Evolutionary conservation across 805 yeast genomes (phyloP), one percentile per base, ranked within the genome.

Genomic region (Saccharomycopsis fibuligera): DNA sequence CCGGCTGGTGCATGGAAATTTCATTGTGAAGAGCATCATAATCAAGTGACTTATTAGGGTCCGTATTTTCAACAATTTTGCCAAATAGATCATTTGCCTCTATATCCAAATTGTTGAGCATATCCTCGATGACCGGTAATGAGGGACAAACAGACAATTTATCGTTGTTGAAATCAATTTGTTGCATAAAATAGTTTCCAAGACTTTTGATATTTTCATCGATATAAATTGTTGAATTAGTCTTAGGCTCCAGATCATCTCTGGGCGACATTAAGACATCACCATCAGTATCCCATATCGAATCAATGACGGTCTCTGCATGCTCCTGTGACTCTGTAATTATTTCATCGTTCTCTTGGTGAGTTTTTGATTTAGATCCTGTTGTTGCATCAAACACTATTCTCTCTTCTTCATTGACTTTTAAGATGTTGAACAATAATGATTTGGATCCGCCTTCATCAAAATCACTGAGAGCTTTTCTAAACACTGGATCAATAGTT

Each of bases 371-470:
- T 27, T 27, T 12, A 12, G 10, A 8, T 27, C 12, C 31, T 27
- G 31, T 27, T 27, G 37, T 10, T 9, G 87, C 86, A 58, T 81
- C 91, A 58, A 84, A 83, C 2, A 82, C 76, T 2, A 84, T 35
- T 27, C 55, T 35, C 3, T 40, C 17, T 4, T 49, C 49, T 24
- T 22, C 38, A 24, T 47, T 47, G 30, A 79, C 68, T 52, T 71
- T 69, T 40, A 84, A 69, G 0, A 86, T 76, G 54, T 84, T 84
- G 54, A 82, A 61, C 39, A 84, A 63, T 43, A 85, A 66, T 50
- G 85, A 76, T 58, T 81, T 84, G 8, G 91, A 81, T 2, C 93
- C 91, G 36, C 90, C 90, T 65, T 84, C 91, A 61, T 85, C 93
- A 57, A 84, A 84, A 45, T 83, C 90, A 0, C 88, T 78, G 43